phyloP scores from a whole-genome alignment of 1,284 basidiomycete genomes.

The Retiboletus flavoniger region DNA sequence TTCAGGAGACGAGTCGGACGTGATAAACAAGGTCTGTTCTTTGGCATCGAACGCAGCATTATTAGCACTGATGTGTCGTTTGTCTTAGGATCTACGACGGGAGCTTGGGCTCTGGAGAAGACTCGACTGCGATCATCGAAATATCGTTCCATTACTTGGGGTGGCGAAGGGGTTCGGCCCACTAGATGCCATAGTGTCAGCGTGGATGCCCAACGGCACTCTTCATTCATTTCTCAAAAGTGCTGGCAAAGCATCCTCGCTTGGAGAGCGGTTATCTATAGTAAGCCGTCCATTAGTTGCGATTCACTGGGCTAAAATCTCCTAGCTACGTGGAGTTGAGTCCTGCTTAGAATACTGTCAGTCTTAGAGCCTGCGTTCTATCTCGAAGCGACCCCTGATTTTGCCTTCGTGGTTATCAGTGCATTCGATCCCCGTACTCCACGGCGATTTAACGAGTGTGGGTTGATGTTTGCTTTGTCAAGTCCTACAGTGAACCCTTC shows the following conservation, averaged over 20 bases:
- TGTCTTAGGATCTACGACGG: background rate
- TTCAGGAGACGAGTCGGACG: background rate
- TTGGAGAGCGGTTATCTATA: background rate
- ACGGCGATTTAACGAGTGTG: background rate
- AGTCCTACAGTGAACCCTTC: background rate
- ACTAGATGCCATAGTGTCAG: background rate
- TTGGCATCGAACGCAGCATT: background rate
- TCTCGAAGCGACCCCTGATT: background rate
- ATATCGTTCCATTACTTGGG: background rate
- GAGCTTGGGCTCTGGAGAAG: background rate
- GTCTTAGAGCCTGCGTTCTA: background rate
- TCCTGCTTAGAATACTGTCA: background rate
- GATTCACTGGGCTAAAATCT: background rate
- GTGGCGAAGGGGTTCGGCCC: background rate
- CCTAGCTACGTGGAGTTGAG: background rate
- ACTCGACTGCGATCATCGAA: background rate
- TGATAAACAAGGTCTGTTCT: background rate
- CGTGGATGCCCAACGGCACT: conserved; percentile 1
- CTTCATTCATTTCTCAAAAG: background rate
- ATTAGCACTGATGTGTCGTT: background rate
- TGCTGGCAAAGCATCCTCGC: background rate
- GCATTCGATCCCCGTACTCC: background rate
- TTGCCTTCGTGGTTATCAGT: no score
- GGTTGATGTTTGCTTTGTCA: background rate
- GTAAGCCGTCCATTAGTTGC: background rate